Conservation (phyloP, 345 rosid genomes). For the Euphorbia pulcherrima region DNA sequence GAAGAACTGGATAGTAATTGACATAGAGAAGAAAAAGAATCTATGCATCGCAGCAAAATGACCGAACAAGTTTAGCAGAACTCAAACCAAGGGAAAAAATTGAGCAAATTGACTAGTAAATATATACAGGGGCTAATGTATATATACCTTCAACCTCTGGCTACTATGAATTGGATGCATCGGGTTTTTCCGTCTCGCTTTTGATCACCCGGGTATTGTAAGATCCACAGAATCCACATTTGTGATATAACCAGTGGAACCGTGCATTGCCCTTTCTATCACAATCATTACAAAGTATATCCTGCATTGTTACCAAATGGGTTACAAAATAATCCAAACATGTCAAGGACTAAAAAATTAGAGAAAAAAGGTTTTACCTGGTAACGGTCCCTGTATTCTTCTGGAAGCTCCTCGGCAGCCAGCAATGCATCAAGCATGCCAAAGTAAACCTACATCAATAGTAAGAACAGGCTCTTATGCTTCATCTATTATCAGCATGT, state of each 20-base stretch:
- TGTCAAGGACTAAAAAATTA: background rate
- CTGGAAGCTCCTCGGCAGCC: conserved; percentile 87
- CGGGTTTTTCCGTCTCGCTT: conserved; percentile 29
- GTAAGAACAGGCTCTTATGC: background rate
- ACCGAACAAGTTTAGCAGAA: background rate
- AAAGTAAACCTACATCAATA: conserved; percentile 62
- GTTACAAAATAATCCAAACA: background rate
- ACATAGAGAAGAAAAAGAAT: no score
- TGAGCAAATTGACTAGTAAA: conserved; percentile 4
- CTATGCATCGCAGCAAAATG: background rate
- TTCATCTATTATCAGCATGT: background rate
- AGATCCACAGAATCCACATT: conserved; percentile 67
- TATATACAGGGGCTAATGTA: conserved; percentile 21
- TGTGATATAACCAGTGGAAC: conserved; percentile 85
- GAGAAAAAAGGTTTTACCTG: conserved; percentile 48
- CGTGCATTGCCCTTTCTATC: conserved; percentile 49
- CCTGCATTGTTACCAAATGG: conserved; percentile 36
- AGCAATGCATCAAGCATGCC: conserved; percentile 91
- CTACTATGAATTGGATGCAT: conserved; percentile 31
- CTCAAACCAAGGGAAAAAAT: background rate
- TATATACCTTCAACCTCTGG: conserved; percentile 17
- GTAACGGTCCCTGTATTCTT: conserved; percentile 67
- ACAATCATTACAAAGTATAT: conserved; percentile 73
- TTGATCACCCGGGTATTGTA: conserved; percentile 76
- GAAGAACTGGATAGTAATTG: background rate